phyloP scores from a whole-genome alignment of 1,284 basidiomycete genomes.

The Austroboletus rostrupii region DNA sequence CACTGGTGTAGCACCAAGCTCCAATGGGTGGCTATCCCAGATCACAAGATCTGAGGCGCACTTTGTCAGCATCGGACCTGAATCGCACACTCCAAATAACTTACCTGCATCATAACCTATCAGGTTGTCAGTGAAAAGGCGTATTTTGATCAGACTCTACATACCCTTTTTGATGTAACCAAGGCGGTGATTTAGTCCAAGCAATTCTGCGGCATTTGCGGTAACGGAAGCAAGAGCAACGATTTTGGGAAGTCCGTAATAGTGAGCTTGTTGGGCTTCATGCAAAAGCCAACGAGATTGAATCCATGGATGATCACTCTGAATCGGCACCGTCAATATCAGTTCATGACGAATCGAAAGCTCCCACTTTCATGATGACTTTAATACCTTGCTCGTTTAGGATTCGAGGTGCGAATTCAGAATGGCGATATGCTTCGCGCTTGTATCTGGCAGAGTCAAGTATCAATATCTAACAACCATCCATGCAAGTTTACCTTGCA shows the following conservation, averaged over 20 bases:
- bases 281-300: constrained; percentile 64
- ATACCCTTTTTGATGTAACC: constrained; percentile 54
- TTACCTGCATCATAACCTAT: constrained; percentile 34
- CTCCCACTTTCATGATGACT: constrained; percentile 45
- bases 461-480: background rate
- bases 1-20: constrained; percentile 66
- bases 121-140: background rate
- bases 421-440: constrained; percentile 61
- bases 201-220: constrained; percentile 54
- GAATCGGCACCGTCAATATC: background rate
- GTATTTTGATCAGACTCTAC: background rate
- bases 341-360: background rate
- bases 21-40: constrained; percentile 85
- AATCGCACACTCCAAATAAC: background rate
- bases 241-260: constrained; percentile 47
- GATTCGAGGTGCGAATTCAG: constrained; percentile 26
- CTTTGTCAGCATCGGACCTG: background rate
- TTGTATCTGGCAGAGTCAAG: constrained; percentile 46
- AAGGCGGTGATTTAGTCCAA: constrained; percentile 65
- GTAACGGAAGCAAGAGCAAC: constrained; percentile 58
- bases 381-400: constrained; percentile 23
- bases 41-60: constrained; percentile 68
- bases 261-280: constrained; percentile 69
- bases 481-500: constrained; percentile 36
- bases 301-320: constrained; percentile 69